phyloP scores from a whole-genome alignment of 2,329 filamentous ascomycete genomes.

The Fusarium compactum region DNA sequence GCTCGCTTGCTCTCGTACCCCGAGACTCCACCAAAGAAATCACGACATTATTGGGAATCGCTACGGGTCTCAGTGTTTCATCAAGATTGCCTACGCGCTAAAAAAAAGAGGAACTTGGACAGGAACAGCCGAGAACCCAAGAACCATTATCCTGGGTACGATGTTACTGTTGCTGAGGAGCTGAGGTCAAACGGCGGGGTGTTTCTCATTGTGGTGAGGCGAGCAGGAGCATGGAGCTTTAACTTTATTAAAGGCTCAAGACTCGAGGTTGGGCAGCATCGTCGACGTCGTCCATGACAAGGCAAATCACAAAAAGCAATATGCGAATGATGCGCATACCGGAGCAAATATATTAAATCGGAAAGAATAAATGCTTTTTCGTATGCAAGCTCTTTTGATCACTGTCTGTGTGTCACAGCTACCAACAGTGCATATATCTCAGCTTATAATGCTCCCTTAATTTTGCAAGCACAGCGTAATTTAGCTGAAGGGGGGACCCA shows the following conservation, averaged over 20 bases:
- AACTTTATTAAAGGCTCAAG: not conserved
- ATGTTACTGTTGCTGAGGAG: constrained; percentile 1
- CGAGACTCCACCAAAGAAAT: not conserved
- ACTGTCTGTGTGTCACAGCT: not conserved
- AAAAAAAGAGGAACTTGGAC: not conserved
- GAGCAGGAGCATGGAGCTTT: not conserved
- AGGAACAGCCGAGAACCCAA: constrained; percentile 3
- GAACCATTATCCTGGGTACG: constrained; percentile 23
- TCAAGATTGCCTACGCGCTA: constrained; percentile 3
- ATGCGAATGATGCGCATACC: not conserved
- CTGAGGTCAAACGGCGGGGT: constrained; percentile 10
- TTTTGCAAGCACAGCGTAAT: constrained; percentile 9
- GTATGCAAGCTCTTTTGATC: not conserved
- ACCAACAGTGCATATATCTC: constrained; percentile 16
- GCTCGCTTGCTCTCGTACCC: not conserved
- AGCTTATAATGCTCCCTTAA: constrained; percentile 22
- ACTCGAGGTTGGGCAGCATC: not conserved
- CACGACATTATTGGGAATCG: not conserved
- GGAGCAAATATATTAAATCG: not conserved
- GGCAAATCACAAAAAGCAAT: not conserved
- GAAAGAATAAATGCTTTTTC: not conserved
- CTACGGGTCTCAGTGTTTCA: not conserved
- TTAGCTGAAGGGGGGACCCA: constrained; percentile 4
- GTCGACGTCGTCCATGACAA: too few species aligned
- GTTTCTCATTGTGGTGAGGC: constrained; percentile 6